Conservation (phyloP, 768 basidiomycete species). For the Lactarius deliciosus region DNA sequence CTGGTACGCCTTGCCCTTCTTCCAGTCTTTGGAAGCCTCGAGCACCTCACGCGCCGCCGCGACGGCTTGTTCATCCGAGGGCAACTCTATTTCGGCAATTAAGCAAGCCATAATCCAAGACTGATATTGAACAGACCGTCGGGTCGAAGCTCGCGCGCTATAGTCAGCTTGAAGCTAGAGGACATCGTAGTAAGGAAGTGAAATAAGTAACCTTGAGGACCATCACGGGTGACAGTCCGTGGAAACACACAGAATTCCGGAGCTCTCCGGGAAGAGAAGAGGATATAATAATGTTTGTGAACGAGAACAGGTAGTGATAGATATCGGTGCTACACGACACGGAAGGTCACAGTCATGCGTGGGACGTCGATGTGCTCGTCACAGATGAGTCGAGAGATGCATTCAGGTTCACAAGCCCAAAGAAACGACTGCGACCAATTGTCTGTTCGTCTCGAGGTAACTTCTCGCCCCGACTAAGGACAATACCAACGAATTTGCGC, state of each 20-base stretch:
- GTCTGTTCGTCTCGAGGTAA: slow-evolving; percentile 78
- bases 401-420: slow-evolving; percentile 71
- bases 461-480: slow-evolving; percentile 75
- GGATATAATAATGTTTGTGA: not conserved
- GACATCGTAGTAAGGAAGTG: slow-evolving; percentile 27
- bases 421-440: slow-evolving; percentile 81
- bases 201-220: slow-evolving; percentile 2
- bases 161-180: slow-evolving; percentile 38
- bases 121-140: slow-evolving; percentile 37
- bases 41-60: slow-evolving; percentile 54
- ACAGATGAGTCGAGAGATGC: slow-evolving; percentile 24
- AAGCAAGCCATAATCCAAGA: not conserved
- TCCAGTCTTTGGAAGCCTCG: slow-evolving; percentile 59
- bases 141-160: slow-evolving; percentile 39
- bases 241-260: not conserved
- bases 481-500: slow-evolving; percentile 82
- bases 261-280: not conserved
- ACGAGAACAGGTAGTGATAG: not conserved
- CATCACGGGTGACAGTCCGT: not conserved
- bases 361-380: slow-evolving; percentile 5
- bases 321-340: slow-evolving; percentile 1
- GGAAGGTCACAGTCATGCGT: slow-evolving; percentile 1
- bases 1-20: slow-evolving; percentile 61
- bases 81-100: slow-evolving; percentile 47
- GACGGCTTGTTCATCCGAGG: slow-evolving; percentile 57